These are phyloP conservation scores for Luvunga scandens DNA, from an alignment of 345 rosid genomes.

Conservation along the genomic window DNA sequence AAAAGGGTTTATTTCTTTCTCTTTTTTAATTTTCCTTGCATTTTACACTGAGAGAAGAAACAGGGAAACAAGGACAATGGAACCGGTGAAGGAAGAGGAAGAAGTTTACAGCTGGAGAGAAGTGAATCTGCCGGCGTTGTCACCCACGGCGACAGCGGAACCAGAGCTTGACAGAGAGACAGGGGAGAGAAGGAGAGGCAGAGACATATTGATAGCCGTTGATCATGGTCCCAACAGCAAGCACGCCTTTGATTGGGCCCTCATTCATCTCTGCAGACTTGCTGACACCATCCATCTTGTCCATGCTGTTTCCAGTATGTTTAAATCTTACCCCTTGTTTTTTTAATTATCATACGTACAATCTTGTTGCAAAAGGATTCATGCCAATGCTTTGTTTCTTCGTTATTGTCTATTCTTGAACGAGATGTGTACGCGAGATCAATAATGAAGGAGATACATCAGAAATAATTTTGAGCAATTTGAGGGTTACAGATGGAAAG, in stretches of 20 bases:
- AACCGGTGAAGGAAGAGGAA: slow-evolving; percentile 44
- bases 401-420: too few species aligned
- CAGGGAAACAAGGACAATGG: slow-evolving; percentile 32
- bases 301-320: slow-evolving; percentile 73
- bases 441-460: too few species aligned
- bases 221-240: slow-evolving; percentile 71
- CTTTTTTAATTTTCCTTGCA: too few species aligned
- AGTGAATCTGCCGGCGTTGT: slow-evolving; percentile 56
- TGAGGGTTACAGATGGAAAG: too few species aligned
- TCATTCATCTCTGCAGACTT: slow-evolving; percentile 71
- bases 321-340: too few species aligned
- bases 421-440: too few species aligned
- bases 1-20: not conserved
- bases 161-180: slow-evolving; percentile 74
- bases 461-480: too few species aligned
- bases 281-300: slow-evolving; percentile 87
- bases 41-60: not conserved
- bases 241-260: slow-evolving; percentile 70
- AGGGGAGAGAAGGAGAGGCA: slow-evolving; percentile 69
- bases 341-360: not conserved
- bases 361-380: too few species aligned
- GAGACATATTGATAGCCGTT: slow-evolving; percentile 54
- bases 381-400: too few species aligned
- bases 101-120: slow-evolving; percentile 70
- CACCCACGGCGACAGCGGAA: slow-evolving; percentile 38